Evolutionary conservation across 176 grass and related monocot genomes (phyloP), one percentile per base, ranked within the genome.

Genomic region (Raddia distichophylla): DNA sequence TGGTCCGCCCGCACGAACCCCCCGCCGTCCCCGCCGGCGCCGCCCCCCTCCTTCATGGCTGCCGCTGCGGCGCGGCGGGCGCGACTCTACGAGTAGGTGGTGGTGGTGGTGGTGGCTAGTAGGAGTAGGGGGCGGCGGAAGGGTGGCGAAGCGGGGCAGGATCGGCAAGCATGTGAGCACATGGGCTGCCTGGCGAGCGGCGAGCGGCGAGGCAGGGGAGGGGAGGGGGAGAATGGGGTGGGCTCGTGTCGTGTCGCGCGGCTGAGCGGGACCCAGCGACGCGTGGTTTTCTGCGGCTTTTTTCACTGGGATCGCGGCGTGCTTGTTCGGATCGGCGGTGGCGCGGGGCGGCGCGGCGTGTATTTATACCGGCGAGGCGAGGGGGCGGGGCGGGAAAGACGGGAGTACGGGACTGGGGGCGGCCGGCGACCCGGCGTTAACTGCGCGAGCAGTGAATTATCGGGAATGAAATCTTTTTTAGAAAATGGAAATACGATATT

Each of bases 1-100:
- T 99, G 93, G 85, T 99, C 96, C 6, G 96, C 96, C 80, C 93
- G 79, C 50, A 99, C 86, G 71, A 95, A 99, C 51, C 93, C 92
- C 64, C 63, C 81, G 49, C 63, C 81, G 44, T 80, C 79, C 47
- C 89, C 93, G 37, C 69, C 83, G 17, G 37, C 74, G 64, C 19
- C 84, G 10, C 18, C 64, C 1, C 5, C 74, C 13, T 85, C 82
- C 64, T 90, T 86, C 88, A 27, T 27, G 27, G 73, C 54, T 27
- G 50, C 46, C 43, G 84, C 18, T 35, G 57, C 50, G 27, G 27
- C 27, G 27, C 27, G 0, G 27, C 27, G 27, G 27, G 0, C 1
- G 1, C 27, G 27, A 27, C 27, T 27, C 27, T 72, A 76, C 10
- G 68, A 51, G 22, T 18, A 71, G 83, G 65, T 11, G 14, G 60